These are phyloP conservation scores for Cyclaneusma minus DNA, from an alignment of 2,329 filamentous ascomycete species.

Conservation along the genomic window DNA sequence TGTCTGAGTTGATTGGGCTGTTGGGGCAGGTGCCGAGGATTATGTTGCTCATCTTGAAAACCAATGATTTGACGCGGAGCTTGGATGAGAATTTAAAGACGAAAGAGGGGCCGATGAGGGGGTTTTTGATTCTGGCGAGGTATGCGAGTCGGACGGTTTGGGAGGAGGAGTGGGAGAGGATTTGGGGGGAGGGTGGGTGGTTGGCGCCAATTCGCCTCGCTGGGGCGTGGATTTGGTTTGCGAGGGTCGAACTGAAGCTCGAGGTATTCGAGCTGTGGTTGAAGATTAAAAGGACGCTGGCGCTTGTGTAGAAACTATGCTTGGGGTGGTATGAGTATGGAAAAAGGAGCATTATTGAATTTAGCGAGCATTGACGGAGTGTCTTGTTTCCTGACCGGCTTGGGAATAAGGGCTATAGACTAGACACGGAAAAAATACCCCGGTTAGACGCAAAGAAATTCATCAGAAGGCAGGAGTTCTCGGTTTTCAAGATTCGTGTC, in stretches of 20 bases:
- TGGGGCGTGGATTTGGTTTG: slow-evolving; percentile 39
- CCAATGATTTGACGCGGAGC: slow-evolving; percentile 87
- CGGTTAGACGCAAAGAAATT: no score
- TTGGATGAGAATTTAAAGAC: slow-evolving; percentile 85
- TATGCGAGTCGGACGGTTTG: slow-evolving; percentile 55
- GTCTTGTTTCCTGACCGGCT: no score
- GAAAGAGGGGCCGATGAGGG: slow-evolving; percentile 45
- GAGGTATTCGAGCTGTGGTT: slow-evolving; percentile 49
- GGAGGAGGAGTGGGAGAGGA: slow-evolving; percentile 44
- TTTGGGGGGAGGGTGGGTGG: slow-evolving; percentile 35
- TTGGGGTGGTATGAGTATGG: no score
- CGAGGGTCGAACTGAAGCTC: slow-evolving; percentile 46
- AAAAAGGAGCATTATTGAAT: no score
- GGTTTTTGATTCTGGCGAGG: slow-evolving; percentile 51
- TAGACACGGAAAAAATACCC: no score
- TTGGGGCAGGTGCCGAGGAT: slow-evolving; percentile 81
- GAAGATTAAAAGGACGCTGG: slow-evolving; percentile 31
- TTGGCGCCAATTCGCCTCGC: slow-evolving; percentile 38
- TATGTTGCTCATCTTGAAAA: slow-evolving; percentile 91
- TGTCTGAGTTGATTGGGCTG: slow-evolving; percentile 77
- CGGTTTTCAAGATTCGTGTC: no score
- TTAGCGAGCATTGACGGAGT: no score
- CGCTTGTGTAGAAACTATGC: no score
- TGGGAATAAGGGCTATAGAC: no score
- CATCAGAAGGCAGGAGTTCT: no score